phyloP scores from a whole-genome alignment of 1,139 yeast species.

The Arxiozyma bovina region DNA sequence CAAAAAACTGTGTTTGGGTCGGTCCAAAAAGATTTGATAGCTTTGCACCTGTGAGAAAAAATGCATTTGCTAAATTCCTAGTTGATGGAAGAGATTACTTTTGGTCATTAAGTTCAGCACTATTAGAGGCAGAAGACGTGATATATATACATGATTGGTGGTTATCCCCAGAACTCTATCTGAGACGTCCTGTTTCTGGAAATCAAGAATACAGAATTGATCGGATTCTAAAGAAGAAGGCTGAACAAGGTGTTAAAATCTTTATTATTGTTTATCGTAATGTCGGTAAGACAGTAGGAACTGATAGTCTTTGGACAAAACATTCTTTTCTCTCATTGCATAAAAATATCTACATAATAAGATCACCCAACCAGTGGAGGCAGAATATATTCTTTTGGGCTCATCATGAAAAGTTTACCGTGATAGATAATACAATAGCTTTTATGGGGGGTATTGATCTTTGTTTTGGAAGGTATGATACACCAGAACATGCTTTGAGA shows the following conservation, averaged over 20 bases:
- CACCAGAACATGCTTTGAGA: slow-evolving; percentile 84
- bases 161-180: slow-evolving; percentile 87
- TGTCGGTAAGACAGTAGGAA: slow-evolving; percentile 87
- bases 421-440: slow-evolving; percentile 80
- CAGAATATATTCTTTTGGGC: slow-evolving; percentile 98
- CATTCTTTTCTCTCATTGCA: slow-evolving; percentile 82
- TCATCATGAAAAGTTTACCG: slow-evolving; percentile 89
- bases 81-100: slow-evolving; percentile 95
- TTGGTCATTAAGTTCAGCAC: slow-evolving; percentile 91
- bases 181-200: slow-evolving; percentile 91
- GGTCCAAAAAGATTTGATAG: slow-evolving; percentile 69
- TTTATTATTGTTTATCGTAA: slow-evolving; percentile 92
- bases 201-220: slow-evolving; percentile 93
- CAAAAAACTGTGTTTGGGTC: slow-evolving; percentile 61
- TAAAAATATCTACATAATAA: slow-evolving; percentile 76
- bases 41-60: slow-evolving; percentile 82
- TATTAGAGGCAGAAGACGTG: slow-evolving; percentile 89
- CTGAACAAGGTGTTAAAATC: slow-evolving; percentile 89
- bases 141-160: slow-evolving; percentile 98
- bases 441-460: slow-evolving; percentile 93
- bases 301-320: slow-evolving; percentile 89
- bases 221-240: slow-evolving; percentile 77
- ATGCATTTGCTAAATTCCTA: slow-evolving; percentile 91
- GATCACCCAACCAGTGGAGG: slow-evolving; percentile 91
- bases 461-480: slow-evolving; percentile 92